Evolutionary conservation across 192 early-diverging fungal species (phyloP).

Genomic region (Podila clonocystis): DNA sequence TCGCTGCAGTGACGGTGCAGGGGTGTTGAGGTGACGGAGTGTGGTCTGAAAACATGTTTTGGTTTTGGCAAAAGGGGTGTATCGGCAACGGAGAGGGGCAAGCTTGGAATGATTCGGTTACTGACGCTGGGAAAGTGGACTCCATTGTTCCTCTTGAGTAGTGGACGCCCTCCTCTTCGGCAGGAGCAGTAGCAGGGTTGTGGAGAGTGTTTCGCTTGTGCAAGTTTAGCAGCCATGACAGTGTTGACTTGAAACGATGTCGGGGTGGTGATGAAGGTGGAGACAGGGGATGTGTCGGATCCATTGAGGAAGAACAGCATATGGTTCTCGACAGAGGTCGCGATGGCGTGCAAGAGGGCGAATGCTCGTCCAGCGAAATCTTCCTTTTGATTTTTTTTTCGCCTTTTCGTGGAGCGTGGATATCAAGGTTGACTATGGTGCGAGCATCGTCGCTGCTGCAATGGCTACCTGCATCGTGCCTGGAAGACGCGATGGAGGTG

Average conservation of each 20-base stretch:
- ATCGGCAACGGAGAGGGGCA: neutral
- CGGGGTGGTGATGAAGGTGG: neutral
- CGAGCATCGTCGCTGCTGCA: too few relatives aligned
- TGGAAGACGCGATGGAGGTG: too few relatives aligned
- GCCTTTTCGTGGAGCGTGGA: too few relatives aligned
- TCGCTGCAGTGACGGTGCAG: neutral
- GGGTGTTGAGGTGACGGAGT: neutral
- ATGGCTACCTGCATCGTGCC: too few relatives aligned
- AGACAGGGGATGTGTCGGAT: neutral
- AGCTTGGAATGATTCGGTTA: neutral
- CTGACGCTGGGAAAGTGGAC: neutral
- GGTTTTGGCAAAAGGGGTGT: neutral
- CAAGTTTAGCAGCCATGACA: slow-evolving; percentile 11
- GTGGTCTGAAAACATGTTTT: neutral
- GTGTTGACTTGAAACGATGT: slow-evolving; percentile 16
- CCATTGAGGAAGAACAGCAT: neutral
- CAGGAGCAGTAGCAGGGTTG: neutral
- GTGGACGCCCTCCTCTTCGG: neutral
- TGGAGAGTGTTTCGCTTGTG: slow-evolving; percentile 1
- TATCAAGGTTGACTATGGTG: too few relatives aligned
- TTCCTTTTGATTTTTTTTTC: too few relatives aligned
- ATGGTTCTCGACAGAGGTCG: neutral
- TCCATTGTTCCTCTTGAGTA: neutral
- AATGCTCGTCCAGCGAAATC: too few relatives aligned
- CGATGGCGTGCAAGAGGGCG: neutral